Evolutionary conservation across 352 stramenopile genomes (phyloP).

Genomic region (Phytophthora podocarpi): DNA sequence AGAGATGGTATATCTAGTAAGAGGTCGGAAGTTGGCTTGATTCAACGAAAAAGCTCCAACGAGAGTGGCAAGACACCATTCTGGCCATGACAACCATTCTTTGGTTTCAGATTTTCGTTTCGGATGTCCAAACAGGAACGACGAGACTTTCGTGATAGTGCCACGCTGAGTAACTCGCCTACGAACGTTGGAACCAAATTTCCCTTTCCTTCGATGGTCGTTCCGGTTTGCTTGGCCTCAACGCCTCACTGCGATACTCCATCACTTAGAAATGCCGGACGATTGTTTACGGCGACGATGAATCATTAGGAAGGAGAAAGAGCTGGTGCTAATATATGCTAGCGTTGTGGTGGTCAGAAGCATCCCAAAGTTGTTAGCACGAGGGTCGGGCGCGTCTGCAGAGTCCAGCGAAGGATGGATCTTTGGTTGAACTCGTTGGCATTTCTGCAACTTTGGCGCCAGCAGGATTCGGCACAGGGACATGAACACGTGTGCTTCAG

Average conservation of each 20-base stretch:
- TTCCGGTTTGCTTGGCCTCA: too few species aligned
- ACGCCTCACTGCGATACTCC: too few species aligned
- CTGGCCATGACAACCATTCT: slow-evolving; percentile 1
- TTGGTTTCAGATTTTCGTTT: slow-evolving; percentile 26
- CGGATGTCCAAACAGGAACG: slow-evolving; percentile 10
- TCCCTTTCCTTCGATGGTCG: too few species aligned
- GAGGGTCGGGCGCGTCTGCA: too few species aligned
- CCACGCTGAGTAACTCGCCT: slow-evolving; percentile 13
- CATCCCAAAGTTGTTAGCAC: too few species aligned
- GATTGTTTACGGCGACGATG: neutral
- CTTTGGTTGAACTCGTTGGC: slow-evolving; percentile 16
- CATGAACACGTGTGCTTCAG: neutral
- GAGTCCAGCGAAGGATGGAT: slow-evolving; percentile 6
- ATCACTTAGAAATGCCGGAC: neutral
- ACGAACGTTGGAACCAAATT: too few species aligned
- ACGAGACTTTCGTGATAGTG: slow-evolving; percentile 12
- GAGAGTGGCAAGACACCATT: slow-evolving; percentile 4
- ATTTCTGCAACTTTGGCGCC: slow-evolving; percentile 20
- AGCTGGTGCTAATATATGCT: neutral
- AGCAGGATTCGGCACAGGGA: slow-evolving; percentile 4
- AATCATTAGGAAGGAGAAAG: too few species aligned
- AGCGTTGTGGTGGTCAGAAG: neutral
- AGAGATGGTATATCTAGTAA: slow-evolving; percentile 15
- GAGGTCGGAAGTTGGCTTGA: slow-evolving; percentile 23
- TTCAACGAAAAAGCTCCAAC: slow-evolving; percentile 13